Conservation (phyloP, 1,284 basidiomycete genomes). For the Ceratobasidium sp. region DNA sequence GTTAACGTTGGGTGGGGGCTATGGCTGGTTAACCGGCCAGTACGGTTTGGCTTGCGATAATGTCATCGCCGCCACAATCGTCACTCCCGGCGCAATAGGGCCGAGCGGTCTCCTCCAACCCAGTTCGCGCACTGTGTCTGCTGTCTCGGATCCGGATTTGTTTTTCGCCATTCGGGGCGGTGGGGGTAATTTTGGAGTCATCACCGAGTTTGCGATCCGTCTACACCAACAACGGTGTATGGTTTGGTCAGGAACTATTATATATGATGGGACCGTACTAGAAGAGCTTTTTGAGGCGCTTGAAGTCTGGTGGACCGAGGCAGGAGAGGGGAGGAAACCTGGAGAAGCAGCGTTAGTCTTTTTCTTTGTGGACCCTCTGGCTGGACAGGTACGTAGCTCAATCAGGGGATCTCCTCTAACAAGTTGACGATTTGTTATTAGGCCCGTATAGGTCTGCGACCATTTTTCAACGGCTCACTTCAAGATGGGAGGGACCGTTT, state of each 20-base stretch:
- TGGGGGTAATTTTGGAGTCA: slow-evolving; percentile 46
- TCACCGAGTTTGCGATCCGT: slow-evolving; percentile 45
- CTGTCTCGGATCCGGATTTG: slow-evolving; percentile 37
- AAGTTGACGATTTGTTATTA: neutral
- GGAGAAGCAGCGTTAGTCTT: slow-evolving; percentile 29
- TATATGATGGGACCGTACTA: slow-evolving; percentile 4
- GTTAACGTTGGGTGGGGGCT: slow-evolving; percentile 55
- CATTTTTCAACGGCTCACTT: slow-evolving; percentile 28
- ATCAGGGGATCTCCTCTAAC: neutral
- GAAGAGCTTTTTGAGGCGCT: slow-evolving; percentile 22
- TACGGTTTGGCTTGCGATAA: slow-evolving; percentile 55
- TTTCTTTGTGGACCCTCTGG: slow-evolving; percentile 16
- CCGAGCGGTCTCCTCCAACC: slow-evolving; percentile 10
- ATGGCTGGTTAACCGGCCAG: slow-evolving; percentile 52
- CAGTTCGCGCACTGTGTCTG: slow-evolving; percentile 28
- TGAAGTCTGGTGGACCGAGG: slow-evolving; percentile 25
- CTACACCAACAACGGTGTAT: slow-evolving; percentile 42
- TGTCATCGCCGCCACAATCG: slow-evolving; percentile 51
- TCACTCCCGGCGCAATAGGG: slow-evolving; percentile 29
- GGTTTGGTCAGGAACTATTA: slow-evolving; percentile 33
- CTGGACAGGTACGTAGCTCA: neutral
- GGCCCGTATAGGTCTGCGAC: slow-evolving; percentile 29
- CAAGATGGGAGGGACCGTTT: slow-evolving; percentile 21
- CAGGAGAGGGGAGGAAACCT: neutral
- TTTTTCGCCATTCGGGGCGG: slow-evolving; percentile 46